These are phyloP conservation scores for Termitomyces sp. DNA, from an alignment of 768 basidiomycete genomes.

Conservation along the genomic window DNA sequence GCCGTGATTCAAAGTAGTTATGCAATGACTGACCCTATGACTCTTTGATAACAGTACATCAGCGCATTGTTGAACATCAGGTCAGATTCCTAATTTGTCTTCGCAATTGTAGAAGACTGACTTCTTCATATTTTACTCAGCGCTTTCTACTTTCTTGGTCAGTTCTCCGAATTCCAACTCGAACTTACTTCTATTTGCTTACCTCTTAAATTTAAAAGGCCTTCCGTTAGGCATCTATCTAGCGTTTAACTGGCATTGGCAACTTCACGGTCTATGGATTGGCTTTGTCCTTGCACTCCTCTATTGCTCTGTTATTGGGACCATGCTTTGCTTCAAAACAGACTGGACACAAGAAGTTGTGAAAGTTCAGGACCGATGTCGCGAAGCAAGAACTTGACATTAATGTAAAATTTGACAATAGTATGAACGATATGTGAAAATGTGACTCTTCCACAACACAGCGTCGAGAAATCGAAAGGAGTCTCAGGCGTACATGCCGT, in stretches of 20 bases:
- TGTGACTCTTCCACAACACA: too few species aligned
- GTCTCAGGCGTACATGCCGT: too few species aligned
- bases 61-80: neutral
- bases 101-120: neutral
- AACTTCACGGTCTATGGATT: neutral
- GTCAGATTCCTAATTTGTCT: neutral
- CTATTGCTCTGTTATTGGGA: neutral
- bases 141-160: constrained; percentile 1
- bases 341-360: neutral
- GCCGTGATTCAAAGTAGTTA: constrained; percentile 9
- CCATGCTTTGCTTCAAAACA: neutral
- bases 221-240: constrained; percentile 1
- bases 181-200: neutral
- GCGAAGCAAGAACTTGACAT: neutral
- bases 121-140: neutral
- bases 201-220: neutral
- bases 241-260: neutral
- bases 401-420: neutral
- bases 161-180: constrained; percentile 11
- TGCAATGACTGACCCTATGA: neutral
- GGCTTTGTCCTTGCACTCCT: neutral
- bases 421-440: too few species aligned
- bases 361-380: neutral
- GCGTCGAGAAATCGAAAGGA: too few species aligned
- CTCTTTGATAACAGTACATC: neutral